Conservation (phyloP, 2,329 filamentous ascomycete genomes). For the Nemania sp. region DNA sequence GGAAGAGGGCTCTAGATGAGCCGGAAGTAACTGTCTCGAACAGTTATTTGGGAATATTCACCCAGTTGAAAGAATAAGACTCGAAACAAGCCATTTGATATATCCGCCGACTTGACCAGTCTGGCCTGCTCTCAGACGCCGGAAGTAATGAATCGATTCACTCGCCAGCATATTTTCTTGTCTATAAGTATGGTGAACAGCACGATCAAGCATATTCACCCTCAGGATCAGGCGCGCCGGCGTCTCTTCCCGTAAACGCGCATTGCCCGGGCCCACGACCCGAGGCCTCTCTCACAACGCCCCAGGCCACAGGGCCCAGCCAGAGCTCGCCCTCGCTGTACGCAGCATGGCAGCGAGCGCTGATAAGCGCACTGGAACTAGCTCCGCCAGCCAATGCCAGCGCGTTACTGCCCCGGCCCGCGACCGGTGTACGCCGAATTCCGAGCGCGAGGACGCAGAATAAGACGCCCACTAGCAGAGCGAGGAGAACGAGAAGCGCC, state of each 20-base stretch:
- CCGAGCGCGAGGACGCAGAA: constrained; percentile 45
- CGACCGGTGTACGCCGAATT: constrained; percentile 44
- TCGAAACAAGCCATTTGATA: too few relatives aligned
- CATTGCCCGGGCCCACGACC: constrained; percentile 48
- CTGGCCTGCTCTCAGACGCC: too few relatives aligned
- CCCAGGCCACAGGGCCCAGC: constrained; percentile 49
- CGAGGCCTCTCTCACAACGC: constrained; percentile 47
- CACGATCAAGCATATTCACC: constrained; percentile 43
- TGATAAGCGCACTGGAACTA: constrained; percentile 58
- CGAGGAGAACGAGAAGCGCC: constrained; percentile 48
- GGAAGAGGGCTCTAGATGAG: too few relatives aligned
- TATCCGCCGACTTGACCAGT: too few relatives aligned
- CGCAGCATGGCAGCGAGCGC: constrained; percentile 50
- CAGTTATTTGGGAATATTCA: too few relatives aligned
- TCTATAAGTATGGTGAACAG: background rate
- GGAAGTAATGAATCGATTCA: too few relatives aligned
- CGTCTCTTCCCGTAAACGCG: constrained; percentile 44
- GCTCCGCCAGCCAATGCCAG: constrained; percentile 51
- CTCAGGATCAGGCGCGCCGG: constrained; percentile 39
- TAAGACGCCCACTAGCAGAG: constrained; percentile 45
- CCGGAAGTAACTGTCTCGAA: too few relatives aligned
- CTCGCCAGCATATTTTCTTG: background rate
- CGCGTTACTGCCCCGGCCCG: constrained; percentile 49
- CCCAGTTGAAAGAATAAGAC: too few relatives aligned
- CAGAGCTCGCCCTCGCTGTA: constrained; percentile 36